Conservation (phyloP, 768 basidiomycete species). For the Cantharellus anzutake region DNA sequence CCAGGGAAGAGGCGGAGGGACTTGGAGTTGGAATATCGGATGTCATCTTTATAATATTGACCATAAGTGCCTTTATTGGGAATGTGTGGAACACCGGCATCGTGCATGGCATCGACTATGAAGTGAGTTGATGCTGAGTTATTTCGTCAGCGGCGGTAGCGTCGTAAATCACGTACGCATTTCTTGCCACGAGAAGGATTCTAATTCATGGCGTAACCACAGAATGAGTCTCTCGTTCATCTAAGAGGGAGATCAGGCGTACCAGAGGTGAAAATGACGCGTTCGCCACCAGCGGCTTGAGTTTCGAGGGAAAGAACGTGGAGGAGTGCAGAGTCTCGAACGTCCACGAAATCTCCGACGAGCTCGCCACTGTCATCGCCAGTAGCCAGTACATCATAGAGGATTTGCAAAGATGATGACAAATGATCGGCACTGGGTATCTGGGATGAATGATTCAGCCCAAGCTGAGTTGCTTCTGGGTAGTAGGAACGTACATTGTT, state of each 20-base stretch:
- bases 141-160: too few relatives aligned
- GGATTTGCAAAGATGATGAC: not conserved
- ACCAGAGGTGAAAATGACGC: conserved; percentile 3
- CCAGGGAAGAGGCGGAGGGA: not conserved
- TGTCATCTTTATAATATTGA: not conserved
- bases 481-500: not conserved
- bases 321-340: conserved; percentile 15
- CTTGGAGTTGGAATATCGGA: not conserved
- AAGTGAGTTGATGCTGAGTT: too few relatives aligned
- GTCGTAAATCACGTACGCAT: not conserved
- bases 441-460: not conserved
- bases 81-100: not conserved
- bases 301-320: conserved; percentile 12
- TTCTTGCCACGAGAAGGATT: not conserved
- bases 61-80: not conserved
- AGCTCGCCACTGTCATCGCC: not conserved
- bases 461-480: not conserved
- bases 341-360: conserved; percentile 12
- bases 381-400: not conserved
- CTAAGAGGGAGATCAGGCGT: not conserved
- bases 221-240: too few relatives aligned
- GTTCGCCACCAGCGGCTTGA: conserved; percentile 10
- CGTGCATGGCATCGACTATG: not conserved
- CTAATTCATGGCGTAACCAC: not conserved
- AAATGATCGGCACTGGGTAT: not conserved